Evolutionary conservation across 2,329 filamentous ascomycete genomes (phyloP).

Genomic region (Ilyonectria mors-panacis): DNA sequence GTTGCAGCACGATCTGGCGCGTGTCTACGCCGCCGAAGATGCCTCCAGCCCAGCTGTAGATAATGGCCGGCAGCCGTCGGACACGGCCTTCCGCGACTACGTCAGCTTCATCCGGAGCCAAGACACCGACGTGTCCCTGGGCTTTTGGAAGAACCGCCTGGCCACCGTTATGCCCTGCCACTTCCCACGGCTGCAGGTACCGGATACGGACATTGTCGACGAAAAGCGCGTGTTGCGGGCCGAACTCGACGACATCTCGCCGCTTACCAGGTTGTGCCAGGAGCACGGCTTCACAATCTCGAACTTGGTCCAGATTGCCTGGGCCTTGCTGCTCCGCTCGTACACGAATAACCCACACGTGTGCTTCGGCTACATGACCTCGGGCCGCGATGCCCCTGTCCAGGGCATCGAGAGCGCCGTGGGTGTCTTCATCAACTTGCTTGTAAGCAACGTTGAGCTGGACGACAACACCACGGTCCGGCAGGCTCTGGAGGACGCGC

Average conservation of each 20-base stretch:
- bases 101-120: slow-evolving; percentile 1
- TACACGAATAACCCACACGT: slow-evolving; percentile 1
- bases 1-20: slow-evolving; percentile 8
- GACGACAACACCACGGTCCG: slow-evolving; percentile 15
- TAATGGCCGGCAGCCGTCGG: not conserved
- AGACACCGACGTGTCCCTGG: slow-evolving; percentile 7
- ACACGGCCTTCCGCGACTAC: not conserved
- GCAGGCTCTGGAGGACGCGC: slow-evolving; percentile 6
- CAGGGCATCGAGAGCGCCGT: not conserved
- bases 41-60: not conserved
- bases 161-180: not conserved
- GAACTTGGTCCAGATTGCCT: slow-evolving; percentile 11
- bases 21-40: slow-evolving; percentile 3
- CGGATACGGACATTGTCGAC: slow-evolving; percentile 2
- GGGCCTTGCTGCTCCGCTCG: slow-evolving; percentile 13
- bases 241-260: slow-evolving; percentile 2
- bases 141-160: slow-evolving; percentile 7
- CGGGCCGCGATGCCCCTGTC: slow-evolving; percentile 1
- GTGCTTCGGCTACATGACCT: slow-evolving; percentile 3
- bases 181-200: slow-evolving; percentile 5
- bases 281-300: slow-evolving; percentile 15
- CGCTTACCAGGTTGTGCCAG: slow-evolving; percentile 11
- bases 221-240: slow-evolving; percentile 14
- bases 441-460: slow-evolving; percentile 13
- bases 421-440: slow-evolving; percentile 12